A percentile compares a stretch with the other conserved stretches of the same genome.
Conservation (phyloP, 352 stramenopile genomes). For the Phytophthora nicotianae region DNA sequence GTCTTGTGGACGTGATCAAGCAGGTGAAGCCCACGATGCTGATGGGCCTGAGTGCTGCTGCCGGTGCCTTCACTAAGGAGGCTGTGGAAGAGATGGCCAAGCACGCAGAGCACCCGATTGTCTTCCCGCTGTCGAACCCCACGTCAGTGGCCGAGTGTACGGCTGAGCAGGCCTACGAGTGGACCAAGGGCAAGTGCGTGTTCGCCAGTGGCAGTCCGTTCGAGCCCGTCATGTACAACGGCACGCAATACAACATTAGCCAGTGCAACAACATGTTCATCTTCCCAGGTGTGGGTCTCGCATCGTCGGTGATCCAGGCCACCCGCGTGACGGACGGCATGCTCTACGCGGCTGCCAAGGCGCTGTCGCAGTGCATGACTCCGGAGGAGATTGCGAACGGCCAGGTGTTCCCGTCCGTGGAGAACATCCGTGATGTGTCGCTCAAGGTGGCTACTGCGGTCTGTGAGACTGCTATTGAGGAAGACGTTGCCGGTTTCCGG, state of each 20-base stretch:
- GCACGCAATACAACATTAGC: slow-evolving; percentile 76
- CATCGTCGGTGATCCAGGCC: slow-evolving; percentile 83
- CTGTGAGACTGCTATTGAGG: slow-evolving; percentile 87
- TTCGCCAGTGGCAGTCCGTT: slow-evolving; percentile 97
- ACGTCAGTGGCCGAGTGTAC: slow-evolving; percentile 97
- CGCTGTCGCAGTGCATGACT: slow-evolving; percentile 92
- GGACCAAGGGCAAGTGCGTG: slow-evolving; percentile 94
- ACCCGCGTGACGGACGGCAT: slow-evolving; percentile 92
- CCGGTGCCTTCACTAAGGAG: slow-evolving; percentile 89
- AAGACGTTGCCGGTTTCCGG: slow-evolving; percentile 85
- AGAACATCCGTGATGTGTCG: slow-evolving; percentile 93
- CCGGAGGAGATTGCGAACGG: slow-evolving; percentile 92
- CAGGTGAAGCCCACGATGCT: slow-evolving; percentile 94
- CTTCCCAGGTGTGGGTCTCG: slow-evolving; percentile 96
- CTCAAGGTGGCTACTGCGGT: slow-evolving; percentile 93
- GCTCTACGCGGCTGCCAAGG: slow-evolving; percentile 94
- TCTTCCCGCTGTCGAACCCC: slow-evolving; percentile 97
- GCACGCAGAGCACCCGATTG: slow-evolving; percentile 91
- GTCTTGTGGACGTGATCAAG: slow-evolving; percentile 85
- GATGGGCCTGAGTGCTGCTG: slow-evolving; percentile 91
- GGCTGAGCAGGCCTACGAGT: slow-evolving; percentile 95
- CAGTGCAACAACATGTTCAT: slow-evolving; percentile 98
- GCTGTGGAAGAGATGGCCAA: slow-evolving; percentile 89
- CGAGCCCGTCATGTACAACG: slow-evolving; percentile 90
- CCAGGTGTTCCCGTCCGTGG: slow-evolving; percentile 95